Evolutionary conservation across 345 rosid species (phyloP).

Genomic region (Syzygium jambos): DNA sequence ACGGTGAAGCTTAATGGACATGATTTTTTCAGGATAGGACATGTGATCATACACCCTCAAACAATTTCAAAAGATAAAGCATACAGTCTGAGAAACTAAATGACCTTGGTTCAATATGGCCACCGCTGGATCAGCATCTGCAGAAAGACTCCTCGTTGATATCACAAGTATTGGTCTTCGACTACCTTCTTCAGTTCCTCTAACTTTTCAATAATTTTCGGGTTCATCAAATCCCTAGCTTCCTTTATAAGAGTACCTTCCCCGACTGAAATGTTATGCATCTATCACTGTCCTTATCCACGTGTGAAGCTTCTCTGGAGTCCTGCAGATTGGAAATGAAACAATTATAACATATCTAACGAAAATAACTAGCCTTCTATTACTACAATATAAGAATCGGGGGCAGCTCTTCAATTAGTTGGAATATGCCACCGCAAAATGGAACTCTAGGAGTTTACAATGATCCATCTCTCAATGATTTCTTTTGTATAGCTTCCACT

Average conservation of each 20-base stretch:
- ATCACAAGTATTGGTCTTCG: conserved; percentile 60
- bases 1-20: background rate
- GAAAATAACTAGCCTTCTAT: background rate
- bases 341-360: background rate
- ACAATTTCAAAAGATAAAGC: background rate
- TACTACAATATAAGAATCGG: background rate
- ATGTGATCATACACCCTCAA: background rate
- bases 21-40: background rate
- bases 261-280: conserved; percentile 61
- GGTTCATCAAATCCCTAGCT: conserved; percentile 90
- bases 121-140: background rate
- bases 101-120: background rate
- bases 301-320: conserved; percentile 70
- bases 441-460: background rate
- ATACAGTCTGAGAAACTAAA: background rate
- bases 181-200: conserved; percentile 53
- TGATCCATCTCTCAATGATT: background rate
- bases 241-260: conserved; percentile 73
- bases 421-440: background rate
- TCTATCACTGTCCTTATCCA: conserved; percentile 55
- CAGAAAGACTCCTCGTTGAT: background rate
- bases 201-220: conserved; percentile 50
- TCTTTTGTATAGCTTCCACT: background rate
- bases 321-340: conserved; percentile 29
- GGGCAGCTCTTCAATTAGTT: background rate